Evolutionary conservation across 768 basidiomycete genomes (phyloP), one percentile per base, ranked within the genome.

Genomic region (Pisolithus marmoratus): DNA sequence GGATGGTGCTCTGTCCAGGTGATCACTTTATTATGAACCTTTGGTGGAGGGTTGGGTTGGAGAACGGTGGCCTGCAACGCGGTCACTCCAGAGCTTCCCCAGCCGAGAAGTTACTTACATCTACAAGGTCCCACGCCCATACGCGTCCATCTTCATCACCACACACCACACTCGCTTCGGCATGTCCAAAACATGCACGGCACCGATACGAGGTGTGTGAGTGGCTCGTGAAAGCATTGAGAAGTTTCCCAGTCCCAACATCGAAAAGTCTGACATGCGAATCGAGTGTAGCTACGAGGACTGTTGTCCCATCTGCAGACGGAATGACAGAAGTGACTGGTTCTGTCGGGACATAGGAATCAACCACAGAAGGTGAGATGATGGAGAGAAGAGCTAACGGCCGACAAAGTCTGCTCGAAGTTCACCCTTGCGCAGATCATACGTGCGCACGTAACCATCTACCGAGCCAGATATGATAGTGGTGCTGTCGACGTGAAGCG

Each of bases 1-100:
- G 91, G 93, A 69, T 94, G 90, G 59, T 92, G 83, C 70, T 94
- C 92, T 2, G 90, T 84, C 91, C 94, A 96, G 11, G 90, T 90
- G 46, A 96, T 84, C 26, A 89, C 78, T 65, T 89, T 92, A 38
- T 84, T 74, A 63, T 97, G 95, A 1, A 80, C 82, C 62, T 84
- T 82, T 24, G 82, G 84, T 8, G 90, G 90, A 38, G 87, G 87
- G 53, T 82, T 83, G 24, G 85, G 85, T 50, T 79, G 75, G 15
- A 92, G 60, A 15, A 83, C 71, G 51, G 81, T 83, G 8, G 82
- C 90, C 94, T 94, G 57, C 22, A 20, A 26, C 9, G 9, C 53
- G 49, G 41, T 46, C 44, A 41, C 41, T 23, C 38, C 11, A 23
- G 24, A 17, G n/a, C 41, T 36, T 17, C 17, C 22, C 12, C 5